phyloP scores from a whole-genome alignment of 176 grass and related monocot species.

The Aechmea fasciata region DNA sequence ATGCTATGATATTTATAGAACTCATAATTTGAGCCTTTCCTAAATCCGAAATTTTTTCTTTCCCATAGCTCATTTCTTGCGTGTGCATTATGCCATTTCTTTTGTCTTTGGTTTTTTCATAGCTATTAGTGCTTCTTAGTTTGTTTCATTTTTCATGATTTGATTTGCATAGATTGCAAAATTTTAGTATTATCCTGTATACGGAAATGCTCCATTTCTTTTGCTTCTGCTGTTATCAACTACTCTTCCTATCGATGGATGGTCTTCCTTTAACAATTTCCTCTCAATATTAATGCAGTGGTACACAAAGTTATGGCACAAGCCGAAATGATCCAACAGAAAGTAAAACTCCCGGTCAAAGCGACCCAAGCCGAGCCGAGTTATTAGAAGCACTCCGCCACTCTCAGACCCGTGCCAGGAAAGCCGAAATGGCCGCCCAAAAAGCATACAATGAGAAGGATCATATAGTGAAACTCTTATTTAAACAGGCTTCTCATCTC shows the following conservation, averaged over 20 bases:
- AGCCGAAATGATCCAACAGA: neutral
- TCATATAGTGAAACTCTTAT: conserved; percentile 68
- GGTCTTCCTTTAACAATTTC: neutral
- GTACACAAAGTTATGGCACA: neutral
- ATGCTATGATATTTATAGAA: neutral
- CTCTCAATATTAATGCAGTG: neutral
- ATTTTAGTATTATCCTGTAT: neutral
- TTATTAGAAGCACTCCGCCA: conserved; percentile 70
- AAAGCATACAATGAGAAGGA: conserved; percentile 78
- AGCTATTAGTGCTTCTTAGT: too few relatives aligned
- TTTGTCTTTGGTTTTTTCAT: neutral
- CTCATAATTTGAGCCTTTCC: neutral
- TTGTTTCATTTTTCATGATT: neutral
- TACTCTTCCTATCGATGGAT: neutral
- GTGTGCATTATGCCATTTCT: neutral
- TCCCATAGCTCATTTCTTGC: neutral
- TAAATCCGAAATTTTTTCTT: neutral
- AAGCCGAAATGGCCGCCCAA: conserved; percentile 77
- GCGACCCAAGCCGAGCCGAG: conserved; percentile 26
- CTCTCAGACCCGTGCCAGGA: conserved; percentile 83
- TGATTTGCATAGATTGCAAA: neutral
- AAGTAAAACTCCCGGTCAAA: neutral
- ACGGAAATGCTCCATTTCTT: neutral
- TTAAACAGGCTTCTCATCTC: conserved; percentile 72
- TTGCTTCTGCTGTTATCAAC: neutral